Evolutionary conservation across 75 land plant genomes (phyloP).

Genomic region (Selaginella tamariscina): DNA sequence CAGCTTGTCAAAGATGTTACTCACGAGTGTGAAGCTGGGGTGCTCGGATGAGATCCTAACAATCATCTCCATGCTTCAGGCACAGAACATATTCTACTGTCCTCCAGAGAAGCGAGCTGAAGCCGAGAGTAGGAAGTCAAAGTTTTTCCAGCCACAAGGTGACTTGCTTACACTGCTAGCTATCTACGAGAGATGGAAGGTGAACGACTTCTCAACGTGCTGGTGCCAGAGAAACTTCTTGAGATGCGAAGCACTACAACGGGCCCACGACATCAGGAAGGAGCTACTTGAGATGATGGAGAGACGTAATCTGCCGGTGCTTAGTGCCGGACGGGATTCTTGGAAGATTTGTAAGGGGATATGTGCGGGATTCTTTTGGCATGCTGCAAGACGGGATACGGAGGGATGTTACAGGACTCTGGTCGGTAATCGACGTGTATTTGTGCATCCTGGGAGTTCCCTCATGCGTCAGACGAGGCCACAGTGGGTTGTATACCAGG

Average conservation of each 20-base stretch:
- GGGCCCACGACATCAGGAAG: neutral
- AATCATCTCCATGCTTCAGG: constrained; percentile 19
- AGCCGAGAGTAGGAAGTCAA: constrained; percentile 16
- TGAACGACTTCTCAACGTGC: constrained; percentile 12
- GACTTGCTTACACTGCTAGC: constrained; percentile 2
- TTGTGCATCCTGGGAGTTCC: neutral
- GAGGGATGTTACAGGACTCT: neutral
- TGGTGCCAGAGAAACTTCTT: constrained; percentile 11
- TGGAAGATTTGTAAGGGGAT: neutral
- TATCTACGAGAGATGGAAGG: constrained; percentile 23
- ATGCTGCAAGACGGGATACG: neutral
- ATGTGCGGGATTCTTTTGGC: neutral
- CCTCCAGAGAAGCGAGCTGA: constrained; percentile 16
- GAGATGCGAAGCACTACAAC: neutral
- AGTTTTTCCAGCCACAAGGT: constrained; percentile 5
- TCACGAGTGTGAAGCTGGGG: constrained; percentile 23
- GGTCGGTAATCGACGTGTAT: neutral
- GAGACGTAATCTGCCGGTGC: neutral
- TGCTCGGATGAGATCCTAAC: constrained; percentile 18
- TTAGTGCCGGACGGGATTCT: neutral
- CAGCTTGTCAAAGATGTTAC: constrained; percentile 16
- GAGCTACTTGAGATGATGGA: neutral
- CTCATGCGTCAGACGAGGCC: neutral
- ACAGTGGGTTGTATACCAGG: neutral
- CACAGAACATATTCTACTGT: constrained; percentile 19